Evolutionary conservation across 495 filamentous ascomycete genomes (phyloP), one percentile per base, ranked within the genome.

Genomic region (Podospora pseudopauciseta): DNA sequence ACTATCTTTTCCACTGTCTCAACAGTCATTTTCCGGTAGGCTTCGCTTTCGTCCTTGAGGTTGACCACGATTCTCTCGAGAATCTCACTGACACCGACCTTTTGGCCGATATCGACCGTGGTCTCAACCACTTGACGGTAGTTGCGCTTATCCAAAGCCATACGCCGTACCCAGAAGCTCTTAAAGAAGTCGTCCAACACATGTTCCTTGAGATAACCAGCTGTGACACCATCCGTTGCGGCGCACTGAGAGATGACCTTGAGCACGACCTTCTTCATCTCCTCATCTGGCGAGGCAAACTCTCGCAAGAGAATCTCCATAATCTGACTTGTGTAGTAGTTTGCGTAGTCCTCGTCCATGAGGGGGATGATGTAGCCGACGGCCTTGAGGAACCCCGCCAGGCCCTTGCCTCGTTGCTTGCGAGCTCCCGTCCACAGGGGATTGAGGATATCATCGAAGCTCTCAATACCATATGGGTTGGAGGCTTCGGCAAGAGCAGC

Each of bases 271-370:
- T 98, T 98, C 83, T 99, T 99, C 96, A 99, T 99, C 79, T 99
- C 96, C 76, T 99, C 96, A 71, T 99, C 96, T 0, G 94, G 95
- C 2, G 93, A 97, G 13, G 92, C 89, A 72, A 98, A 97, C 76
- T 99, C 96, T 70, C 96, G 89, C 30, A 98, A 86, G 27, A 99
- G 84, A 75, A 98, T 97, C 76, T 97, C 94, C 96, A 98, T 98
- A 74, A 99, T 97, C 77, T 98, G 94, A 68, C 88, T 91, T 53
- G 94, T 98, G 71, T 98, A 99, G 83, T 99, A 99, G 74, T 97
- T 97, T 78, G 94, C 92, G 78, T 97, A 98, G 76, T 99, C 96
- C 77, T 97, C 95, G 81, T 99, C 96, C 96, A 99, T 98, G 53
- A 99, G 85, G 1, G 96, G 96, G 72, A 99, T 98, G 73, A 99